Evolutionary conservation across 208 protist genomes (phyloP), one percentile per base, ranked within the genome.

Genomic region (Naegleria lovaniensis): DNA sequence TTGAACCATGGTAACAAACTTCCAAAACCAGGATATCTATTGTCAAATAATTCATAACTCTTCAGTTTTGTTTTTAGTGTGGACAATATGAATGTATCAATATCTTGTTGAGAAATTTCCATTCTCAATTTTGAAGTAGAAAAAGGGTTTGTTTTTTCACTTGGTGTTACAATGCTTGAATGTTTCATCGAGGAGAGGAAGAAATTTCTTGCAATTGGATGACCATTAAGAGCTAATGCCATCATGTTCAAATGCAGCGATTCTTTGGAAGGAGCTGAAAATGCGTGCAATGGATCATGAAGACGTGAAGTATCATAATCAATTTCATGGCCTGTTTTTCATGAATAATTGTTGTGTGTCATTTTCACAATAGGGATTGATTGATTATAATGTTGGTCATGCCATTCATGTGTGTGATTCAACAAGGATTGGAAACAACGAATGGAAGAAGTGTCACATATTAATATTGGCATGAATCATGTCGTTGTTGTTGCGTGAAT

Each of bases 261-360:
- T 85, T 94, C 93, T 84, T 94, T 94, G 5, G 93, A 94, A 38
- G 93, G 55, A 48, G 93, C 93, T 89, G 88, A 92, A 41, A 94
- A 94, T 38, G 79, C 76, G 67, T 94, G 93, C 15, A 38, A 1
- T 76, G 75, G 76, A 55, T 90, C 88, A 76, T 86, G 83, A 19
- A 13, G 6, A 22, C 22, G 25, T 76, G n/a, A n/a, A 48, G 88
- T 76, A 39, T 90, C 41, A 39, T 59, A 86, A 51, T 90, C 88
- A 55, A 90, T 84, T 39, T 41, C 5, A 58, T 85, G 88, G 15
- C 88, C 43, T 48, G 43, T 48, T 48, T 48, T 48, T 48, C 43
- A 48, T 9, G 7, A 48, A 48, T n/a, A 83, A n/a, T n/a, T n/a
- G n/a, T n/a, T n/a, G n/a, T n/a, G n/a, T n/a, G n/a, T n/a, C n/a